phyloP scores from a whole-genome alignment of 2,329 filamentous ascomycete genomes.

The Fusarium albosuccineum region DNA sequence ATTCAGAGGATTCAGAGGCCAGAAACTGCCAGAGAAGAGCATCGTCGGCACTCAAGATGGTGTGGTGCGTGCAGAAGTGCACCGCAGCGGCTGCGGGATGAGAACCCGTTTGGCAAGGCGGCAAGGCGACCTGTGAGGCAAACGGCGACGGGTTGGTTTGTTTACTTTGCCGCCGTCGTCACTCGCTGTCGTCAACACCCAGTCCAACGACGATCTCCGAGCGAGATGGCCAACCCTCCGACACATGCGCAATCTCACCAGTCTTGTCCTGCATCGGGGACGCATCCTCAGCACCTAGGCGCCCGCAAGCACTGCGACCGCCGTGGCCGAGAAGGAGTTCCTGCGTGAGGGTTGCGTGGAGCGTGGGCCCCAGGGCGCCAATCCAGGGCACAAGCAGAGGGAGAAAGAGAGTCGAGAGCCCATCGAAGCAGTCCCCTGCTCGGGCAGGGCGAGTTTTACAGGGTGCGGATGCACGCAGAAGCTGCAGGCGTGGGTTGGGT shows the following conservation, averaged over 20 bases:
- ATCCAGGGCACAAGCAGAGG: slow-evolving; percentile 13
- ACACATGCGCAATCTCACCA: slow-evolving; percentile 15
- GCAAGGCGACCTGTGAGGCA: slow-evolving; percentile 26
- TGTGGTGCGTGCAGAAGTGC: slow-evolving; percentile 20
- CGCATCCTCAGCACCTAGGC: slow-evolving; percentile 14
- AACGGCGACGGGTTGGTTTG: slow-evolving; percentile 12
- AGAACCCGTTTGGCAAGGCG: slow-evolving; percentile 22
- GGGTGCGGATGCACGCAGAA: slow-evolving; percentile 17
- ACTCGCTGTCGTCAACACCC: slow-evolving; percentile 31
- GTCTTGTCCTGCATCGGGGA: slow-evolving; percentile 11
- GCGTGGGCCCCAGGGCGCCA: slow-evolving; percentile 33
- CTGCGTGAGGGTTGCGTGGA: slow-evolving; percentile 42
- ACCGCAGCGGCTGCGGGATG: slow-evolving; percentile 6
- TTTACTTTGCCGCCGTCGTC: slow-evolving; percentile 38
- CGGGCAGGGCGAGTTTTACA: slow-evolving; percentile 30
- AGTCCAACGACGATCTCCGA: slow-evolving; percentile 20
- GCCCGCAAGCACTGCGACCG: slow-evolving; percentile 29
- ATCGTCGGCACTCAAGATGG: slow-evolving; percentile 21
- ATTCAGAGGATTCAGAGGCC: slow-evolving; percentile 8
- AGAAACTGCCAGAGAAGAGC: slow-evolving; percentile 22
- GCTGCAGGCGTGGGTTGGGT: slow-evolving; percentile 32
- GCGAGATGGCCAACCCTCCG: slow-evolving; percentile 10
- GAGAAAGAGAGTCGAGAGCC: neutral
- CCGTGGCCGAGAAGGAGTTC: slow-evolving; percentile 36
- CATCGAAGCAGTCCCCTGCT: slow-evolving; percentile 13